phyloP scores from a whole-genome alignment of 768 basidiomycete species.

The Kondoa malvinella region DNA sequence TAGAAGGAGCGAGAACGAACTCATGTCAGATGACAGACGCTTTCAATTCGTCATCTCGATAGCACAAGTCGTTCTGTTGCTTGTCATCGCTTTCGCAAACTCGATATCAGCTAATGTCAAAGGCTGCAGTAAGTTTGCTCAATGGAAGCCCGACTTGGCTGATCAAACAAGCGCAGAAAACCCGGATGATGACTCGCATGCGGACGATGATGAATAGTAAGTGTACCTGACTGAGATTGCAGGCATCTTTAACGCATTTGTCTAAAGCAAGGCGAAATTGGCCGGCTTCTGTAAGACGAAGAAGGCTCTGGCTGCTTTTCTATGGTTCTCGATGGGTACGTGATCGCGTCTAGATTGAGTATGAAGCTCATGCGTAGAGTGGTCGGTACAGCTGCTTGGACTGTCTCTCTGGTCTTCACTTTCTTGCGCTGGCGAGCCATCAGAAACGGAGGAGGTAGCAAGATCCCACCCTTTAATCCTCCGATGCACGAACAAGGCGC shows the following conservation, averaged over 20 bases:
- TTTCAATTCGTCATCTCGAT: constrained; percentile 20
- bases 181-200: constrained; percentile 17
- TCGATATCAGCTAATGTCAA: constrained; percentile 23
- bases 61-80: constrained; percentile 8
- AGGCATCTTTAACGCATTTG: background rate
- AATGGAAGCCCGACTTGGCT: background rate
- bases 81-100: constrained; percentile 18
- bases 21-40: background rate
- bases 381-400: background rate
- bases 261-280: constrained; percentile 14
- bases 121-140: constrained; percentile 23
- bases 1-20: background rate
- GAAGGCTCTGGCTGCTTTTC: constrained; percentile 25
- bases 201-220: constrained; percentile 18
- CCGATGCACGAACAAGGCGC: background rate
- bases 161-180: background rate
- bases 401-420: background rate
- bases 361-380: background rate
- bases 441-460: background rate
- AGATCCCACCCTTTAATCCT: constrained; percentile 2
- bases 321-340: constrained; percentile 22
- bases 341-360: constrained; percentile 1
- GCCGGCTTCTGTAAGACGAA: constrained; percentile 24
- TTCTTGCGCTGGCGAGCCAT: background rate
- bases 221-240: background rate